phyloP scores from a whole-genome alignment of 139 green algal genomes.

The Chlorella sorokiniana region DNA sequence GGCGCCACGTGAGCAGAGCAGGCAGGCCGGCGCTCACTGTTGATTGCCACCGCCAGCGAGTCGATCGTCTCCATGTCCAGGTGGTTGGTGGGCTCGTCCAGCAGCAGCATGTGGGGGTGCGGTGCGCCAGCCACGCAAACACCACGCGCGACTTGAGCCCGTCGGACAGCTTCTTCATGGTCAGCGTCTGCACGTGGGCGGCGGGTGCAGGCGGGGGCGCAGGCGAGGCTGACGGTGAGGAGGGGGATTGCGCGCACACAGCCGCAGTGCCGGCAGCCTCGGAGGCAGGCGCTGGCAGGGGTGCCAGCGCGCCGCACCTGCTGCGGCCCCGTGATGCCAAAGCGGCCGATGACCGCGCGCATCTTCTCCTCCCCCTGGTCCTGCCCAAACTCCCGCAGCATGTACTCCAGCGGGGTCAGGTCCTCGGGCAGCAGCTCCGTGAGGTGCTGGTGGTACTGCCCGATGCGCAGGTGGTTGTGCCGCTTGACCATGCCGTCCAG shows the following conservation, averaged over 20 bases:
- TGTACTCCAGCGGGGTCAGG: constrained; percentile 61
- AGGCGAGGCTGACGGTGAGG: not conserved
- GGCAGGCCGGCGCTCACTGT: constrained; percentile 45
- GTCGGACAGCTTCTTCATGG: constrained; percentile 87
- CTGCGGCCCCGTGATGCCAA: constrained; percentile 76
- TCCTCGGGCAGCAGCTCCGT: constrained; percentile 83
- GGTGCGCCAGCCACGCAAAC: constrained; percentile 88
- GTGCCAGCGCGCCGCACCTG: constrained; percentile 73
- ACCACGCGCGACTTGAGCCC: constrained; percentile 90
- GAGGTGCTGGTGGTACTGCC: constrained; percentile 87
- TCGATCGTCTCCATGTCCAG: constrained; percentile 98
- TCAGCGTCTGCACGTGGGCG: constrained; percentile 62
- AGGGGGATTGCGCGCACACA: not conserved
- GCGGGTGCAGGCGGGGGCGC: not conserved
- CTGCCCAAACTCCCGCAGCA: constrained; percentile 39
- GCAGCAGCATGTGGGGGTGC: constrained; percentile 90
- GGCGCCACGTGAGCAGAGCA: not conserved
- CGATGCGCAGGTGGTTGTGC: constrained; percentile 95
- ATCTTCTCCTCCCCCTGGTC: constrained; percentile 70
- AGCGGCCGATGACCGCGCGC: constrained; percentile 69
- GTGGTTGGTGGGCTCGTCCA: constrained; percentile 92
- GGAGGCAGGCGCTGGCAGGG: not conserved
- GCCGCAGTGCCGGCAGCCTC: not conserved
- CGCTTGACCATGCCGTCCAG: constrained; percentile 91
- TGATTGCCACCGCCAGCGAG: constrained; percentile 90